Evolutionary conservation across 2,329 filamentous ascomycete species (phyloP), one percentile per base, ranked within the genome.

Genomic region (Tolypocladium sp.): DNA sequence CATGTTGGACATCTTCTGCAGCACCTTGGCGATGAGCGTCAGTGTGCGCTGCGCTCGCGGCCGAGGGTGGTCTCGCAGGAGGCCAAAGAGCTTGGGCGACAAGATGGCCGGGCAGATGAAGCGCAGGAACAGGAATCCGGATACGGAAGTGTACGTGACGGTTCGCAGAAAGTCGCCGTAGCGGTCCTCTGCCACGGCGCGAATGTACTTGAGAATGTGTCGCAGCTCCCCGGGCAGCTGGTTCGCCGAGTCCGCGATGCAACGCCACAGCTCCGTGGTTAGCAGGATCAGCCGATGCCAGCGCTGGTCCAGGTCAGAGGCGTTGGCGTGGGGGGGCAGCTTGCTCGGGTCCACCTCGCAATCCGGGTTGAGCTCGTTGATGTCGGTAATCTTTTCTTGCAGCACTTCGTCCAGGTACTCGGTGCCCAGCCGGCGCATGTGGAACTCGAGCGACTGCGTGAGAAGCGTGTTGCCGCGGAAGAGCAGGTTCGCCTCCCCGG

Each of bases 101-200:
- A 97, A 79, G 60, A 97, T 92, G n/a, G 93, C 92, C 3, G 93
- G 93, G 69, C 92, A 96, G 68, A 97, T 94, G 77, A 97, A 97
- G 6, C 93, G 88, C 61, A 97, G 79, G 71, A 97, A 97, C 15
- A 97, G 76, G 69, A 97, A 97, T 0, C 93, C 93, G 52, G 92
- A 96, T 2, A 97, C 92, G 70, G 92, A 96, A 57, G 92, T 97
- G 70, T 96, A 97, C 53, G 88, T 86, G 42, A 96, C 92, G 2
- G 90, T 93, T 35, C 92, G 87, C 49, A 96, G 77, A 67, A 95
- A 97, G 71, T 96, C 91, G 35, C 93, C 93, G 70, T 96, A 97
- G 22, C 92, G 88, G 71, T 97, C 92, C 66, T 97, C 93, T 20
- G 93, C 92, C 60, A 95, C 95, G 9, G 92, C 91, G 57, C 91